Conservation (phyloP, 352 stramenopile species). For the Hyaloperonospora arabidopsidis region DNA sequence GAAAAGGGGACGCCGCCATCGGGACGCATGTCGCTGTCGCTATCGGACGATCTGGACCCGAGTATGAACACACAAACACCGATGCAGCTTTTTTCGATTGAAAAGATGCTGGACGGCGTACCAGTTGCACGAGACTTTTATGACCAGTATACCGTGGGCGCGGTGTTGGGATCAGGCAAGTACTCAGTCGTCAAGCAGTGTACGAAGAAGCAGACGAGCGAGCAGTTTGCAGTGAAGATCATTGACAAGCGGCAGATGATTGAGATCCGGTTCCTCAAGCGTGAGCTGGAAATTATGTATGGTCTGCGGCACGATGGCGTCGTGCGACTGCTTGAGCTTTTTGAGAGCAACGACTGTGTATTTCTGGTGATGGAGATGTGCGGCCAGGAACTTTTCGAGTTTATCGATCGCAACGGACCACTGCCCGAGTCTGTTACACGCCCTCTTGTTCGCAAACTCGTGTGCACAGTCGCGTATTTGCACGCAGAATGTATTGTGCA, state of each 20-base stretch:
- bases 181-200: slow-evolving; percentile 74
- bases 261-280: slow-evolving; percentile 73
- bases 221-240: slow-evolving; percentile 65
- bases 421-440: slow-evolving; percentile 60
- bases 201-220: slow-evolving; percentile 26
- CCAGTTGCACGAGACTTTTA: slow-evolving; percentile 54
- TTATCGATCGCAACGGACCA: slow-evolving; percentile 65
- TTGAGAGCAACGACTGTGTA: slow-evolving; percentile 61
- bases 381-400: slow-evolving; percentile 73
- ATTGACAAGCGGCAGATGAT: slow-evolving; percentile 82
- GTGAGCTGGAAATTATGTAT: slow-evolving; percentile 85
- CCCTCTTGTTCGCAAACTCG: slow-evolving; percentile 58
- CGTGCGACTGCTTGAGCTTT: slow-evolving; percentile 73
- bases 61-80: slow-evolving; percentile 39
- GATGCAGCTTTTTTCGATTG: slow-evolving; percentile 59
- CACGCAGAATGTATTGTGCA: slow-evolving; percentile 80
- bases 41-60: slow-evolving; percentile 47
- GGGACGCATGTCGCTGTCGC: slow-evolving; percentile 44
- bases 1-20: slow-evolving; percentile 54
- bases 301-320: slow-evolving; percentile 62
- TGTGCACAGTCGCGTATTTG: slow-evolving; percentile 77
- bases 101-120: slow-evolving; percentile 52
- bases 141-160: slow-evolving; percentile 42
- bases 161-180: slow-evolving; percentile 61
- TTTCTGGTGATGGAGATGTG: slow-evolving; percentile 83